Base-by-base conservation (phyloP, 495 filamentous ascomycete genomes). In the Penicillium cosmopolitanum region DNA sequence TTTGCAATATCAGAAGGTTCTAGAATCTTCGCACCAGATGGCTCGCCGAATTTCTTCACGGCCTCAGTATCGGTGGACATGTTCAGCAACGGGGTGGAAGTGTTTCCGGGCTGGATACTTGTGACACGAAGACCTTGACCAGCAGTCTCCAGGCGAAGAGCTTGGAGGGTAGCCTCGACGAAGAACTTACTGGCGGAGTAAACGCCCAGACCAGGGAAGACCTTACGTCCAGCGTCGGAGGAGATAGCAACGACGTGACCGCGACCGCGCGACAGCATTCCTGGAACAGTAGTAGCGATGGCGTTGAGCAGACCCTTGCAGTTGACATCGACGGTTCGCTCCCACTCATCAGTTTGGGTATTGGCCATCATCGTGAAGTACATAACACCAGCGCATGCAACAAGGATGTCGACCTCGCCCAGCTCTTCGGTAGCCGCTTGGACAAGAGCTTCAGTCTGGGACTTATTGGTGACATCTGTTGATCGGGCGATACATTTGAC, bases 291-390 rank as follows among this genome's bases (percentile, higher is more conserved):
- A 35, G 83, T 77, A 1, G 83, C 77, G 2, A 89, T 68, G 56
- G 81, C 82, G 72, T 90, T 77, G n/a, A 90, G 68, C 11, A 90
- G 74, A 55, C 86, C 87, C 67, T 89, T 89, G 81, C 86, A 89
- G 70, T 89, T 89, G 34, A 89, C 85, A 55, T 89, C 86, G 16
- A 88, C 85, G 3, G 85, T 89, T 40, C 83, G 83, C 54, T 89
- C 85, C 86, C 87, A 90, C 56, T 90, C 82, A 5, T 87, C 84
- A 6, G 66, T 80, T 56, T 87, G 77, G 23, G 70, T 75, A 65
- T 90, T 89, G 4, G 84, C 80, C 86, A 90, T 89, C 82, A 89
- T 84, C 15, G 86, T 89, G 71, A 84, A 90, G 70, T 90, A 90
- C 87, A 90, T 90, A 55, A 90, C 87, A 13, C 86, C 87, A 0